A percentile compares a stretch with the other conserved stretches of the same genome.
Conservation (phyloP, 352 stramenopile species). For the Thraustochytrium sp. region DNA sequence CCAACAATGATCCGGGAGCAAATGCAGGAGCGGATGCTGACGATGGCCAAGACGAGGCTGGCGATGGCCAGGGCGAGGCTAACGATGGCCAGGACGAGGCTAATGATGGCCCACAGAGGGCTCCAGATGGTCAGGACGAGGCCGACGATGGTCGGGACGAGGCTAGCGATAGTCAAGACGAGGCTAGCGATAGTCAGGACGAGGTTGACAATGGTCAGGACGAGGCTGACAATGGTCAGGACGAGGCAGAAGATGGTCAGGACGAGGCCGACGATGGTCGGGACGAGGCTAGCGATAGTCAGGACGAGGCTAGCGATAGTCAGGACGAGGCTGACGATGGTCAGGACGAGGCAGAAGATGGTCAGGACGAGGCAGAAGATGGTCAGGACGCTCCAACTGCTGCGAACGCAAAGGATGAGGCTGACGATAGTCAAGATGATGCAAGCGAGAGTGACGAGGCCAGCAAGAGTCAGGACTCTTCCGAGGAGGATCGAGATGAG, state of each 20-base stretch:
- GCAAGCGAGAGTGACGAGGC: no score
- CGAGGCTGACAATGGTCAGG: not conserved
- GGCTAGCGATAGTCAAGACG: no score
- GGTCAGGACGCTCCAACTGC: not conserved
- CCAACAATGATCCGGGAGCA: no score
- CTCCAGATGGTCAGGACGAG: not conserved
- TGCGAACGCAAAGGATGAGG: not conserved
- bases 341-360: not conserved
- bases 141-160: no score
- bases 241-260: not conserved
- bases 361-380: not conserved
- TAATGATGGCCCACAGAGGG: not conserved
- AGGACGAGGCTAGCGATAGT: no score
- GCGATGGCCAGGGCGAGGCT: not conserved
- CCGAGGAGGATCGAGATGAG: not conserved
- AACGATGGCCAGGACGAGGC: not conserved
- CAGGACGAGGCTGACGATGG: not conserved
- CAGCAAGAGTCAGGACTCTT: not conserved
- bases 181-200: not conserved
- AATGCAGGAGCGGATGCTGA: not conserved
- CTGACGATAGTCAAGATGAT: no score
- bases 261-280: not conserved
- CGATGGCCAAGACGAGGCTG: constrained; percentile 10
- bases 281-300: no score
- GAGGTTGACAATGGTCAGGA: not conserved